Evolutionary conservation across 148 eudicot genomes (phyloP).

Genomic region (Rhododendron vialii): DNA sequence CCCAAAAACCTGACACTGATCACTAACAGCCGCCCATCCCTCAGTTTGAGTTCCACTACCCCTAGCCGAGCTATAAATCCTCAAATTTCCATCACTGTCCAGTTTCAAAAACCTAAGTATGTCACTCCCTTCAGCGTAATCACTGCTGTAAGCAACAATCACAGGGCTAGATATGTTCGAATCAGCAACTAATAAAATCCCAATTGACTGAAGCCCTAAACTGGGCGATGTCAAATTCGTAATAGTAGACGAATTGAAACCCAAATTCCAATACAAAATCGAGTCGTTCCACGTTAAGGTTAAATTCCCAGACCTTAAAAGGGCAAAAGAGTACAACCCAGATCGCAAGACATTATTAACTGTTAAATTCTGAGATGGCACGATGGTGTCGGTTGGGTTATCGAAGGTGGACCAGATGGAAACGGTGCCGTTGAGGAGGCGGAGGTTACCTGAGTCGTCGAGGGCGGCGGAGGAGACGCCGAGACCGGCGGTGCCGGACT

Average conservation of each 20-base stretch:
- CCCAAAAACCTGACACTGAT: conserved; percentile 77
- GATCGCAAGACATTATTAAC: neutral
- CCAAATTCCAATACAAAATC: neutral
- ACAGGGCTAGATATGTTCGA: neutral
- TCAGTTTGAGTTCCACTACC: conserved; percentile 27
- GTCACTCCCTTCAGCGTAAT: neutral
- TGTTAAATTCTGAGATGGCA: neutral
- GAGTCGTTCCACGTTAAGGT: neutral
- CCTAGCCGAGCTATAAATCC: conserved; percentile 1
- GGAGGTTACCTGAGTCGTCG: neutral
- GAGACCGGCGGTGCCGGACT: neutral
- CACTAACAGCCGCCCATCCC: conserved; percentile 77
- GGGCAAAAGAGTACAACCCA: neutral
- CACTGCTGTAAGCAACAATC: conserved; percentile 1
- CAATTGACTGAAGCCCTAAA: neutral
- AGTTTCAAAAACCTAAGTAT: neutral
- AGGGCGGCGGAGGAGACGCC: neutral
- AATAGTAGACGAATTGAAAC: neutral
- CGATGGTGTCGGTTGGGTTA: neutral
- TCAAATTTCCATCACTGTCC: neutral
- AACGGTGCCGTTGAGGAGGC: neutral
- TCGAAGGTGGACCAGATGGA: conserved; percentile 1
- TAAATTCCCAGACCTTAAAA: neutral
- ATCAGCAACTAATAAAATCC: neutral
- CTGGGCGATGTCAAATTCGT: neutral